A percentile compares a stretch with the other conserved stretches of the same genome.
These are phyloP conservation scores for Nemania sp. DNA, from an alignment of 2,329 filamentous ascomycete genomes.

Conservation along the genomic window DNA sequence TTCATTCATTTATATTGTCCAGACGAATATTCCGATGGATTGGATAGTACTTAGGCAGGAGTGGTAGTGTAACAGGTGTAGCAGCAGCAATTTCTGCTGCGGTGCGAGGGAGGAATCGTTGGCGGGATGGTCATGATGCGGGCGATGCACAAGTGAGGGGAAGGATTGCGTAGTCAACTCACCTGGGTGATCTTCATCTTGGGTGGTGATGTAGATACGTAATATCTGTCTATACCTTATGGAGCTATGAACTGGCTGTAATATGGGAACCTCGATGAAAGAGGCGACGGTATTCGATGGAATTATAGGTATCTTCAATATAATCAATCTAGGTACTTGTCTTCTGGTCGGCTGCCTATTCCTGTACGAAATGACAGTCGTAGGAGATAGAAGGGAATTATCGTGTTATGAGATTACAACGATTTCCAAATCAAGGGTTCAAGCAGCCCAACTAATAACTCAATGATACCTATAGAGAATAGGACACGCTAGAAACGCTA, in stretches of 20 bases:
- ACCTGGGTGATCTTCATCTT: slow-evolving; percentile 29
- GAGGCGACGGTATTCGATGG: not conserved
- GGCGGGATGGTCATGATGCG: not conserved
- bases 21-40: no score
- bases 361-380: not conserved
- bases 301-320: not conserved
- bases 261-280: not conserved
- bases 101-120: no score
- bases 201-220: not conserved
- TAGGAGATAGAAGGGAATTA: not conserved
- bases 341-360: not conserved
- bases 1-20: no score
- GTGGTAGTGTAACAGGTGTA: no score
- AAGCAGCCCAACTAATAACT: not conserved
- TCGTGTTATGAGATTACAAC: no score
- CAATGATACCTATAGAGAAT: no score
- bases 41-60: no score
- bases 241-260: not conserved
- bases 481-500: no score
- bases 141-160: not conserved
- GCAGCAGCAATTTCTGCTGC: no score
- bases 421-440: no score
- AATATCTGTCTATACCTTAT: not conserved
- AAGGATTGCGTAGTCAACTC: not conserved
- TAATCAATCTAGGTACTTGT: not conserved